Base-by-base conservation (phyloP, 2,329 filamentous ascomycete species). In the Stenocarpella maydis region DNA sequence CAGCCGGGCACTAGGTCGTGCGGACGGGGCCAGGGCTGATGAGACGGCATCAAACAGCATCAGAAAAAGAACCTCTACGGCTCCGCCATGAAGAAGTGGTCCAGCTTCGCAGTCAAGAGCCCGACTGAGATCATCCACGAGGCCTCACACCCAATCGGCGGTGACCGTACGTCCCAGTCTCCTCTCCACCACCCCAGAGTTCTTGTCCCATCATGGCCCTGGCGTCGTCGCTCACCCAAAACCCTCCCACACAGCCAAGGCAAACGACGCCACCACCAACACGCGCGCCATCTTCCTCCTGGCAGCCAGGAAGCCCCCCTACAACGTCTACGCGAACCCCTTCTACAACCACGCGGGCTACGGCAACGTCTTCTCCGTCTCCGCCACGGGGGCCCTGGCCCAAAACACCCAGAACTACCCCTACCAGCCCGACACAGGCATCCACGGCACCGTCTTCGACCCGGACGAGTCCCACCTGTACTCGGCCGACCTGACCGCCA, bases 21-120 rank as follows among this genome's bases (percentile, higher is more conserved):
- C 19, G 10, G 14, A 10, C 7, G 24, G 39, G 6, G 7, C 17
- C 5, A 34, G 3, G 31, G 43, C 54, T 67, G n/a, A 61, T 45
- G 26, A 39, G 45, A 52, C 3, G 3, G 17, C 47, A 34, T 31
- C 4, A 17, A 12, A 65, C 77, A 95, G 91, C 93, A 97, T 81
- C 83, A 87, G 71, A 92, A 91, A 77, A 95, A 94, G 81, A 91
- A 92, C 78, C 91, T 97, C 71, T 97, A 97, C 79, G 94, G 94
- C 75, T 91, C 94, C 4, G 92, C 93, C 71, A 96, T 96, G 93
- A 97, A 97, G 85, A 95, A 94, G 79, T 97, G 93, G 93, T 91
- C 91, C 61, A 94, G 91, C 78, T 95, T 93, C 79, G 84, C 89
- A 54, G 91, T 97, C 75, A 88, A 90, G 75, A 91, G 88, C 74